These are phyloP conservation scores for Cladosporium sp. DNA, from an alignment of 2,329 filamentous ascomycete genomes.

Conservation along the genomic window DNA sequence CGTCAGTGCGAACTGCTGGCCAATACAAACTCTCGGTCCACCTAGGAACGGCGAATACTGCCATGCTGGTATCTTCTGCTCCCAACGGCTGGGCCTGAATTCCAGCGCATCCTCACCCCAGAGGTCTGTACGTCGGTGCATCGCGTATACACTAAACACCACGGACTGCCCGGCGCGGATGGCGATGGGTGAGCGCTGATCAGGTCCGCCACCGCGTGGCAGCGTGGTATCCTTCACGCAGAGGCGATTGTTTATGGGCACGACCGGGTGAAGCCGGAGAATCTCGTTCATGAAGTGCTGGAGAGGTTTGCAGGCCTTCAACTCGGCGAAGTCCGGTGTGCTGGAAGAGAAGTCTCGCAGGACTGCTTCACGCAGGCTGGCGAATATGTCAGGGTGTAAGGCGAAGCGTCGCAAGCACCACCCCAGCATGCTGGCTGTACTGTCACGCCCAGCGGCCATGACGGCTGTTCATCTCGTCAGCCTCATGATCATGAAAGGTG, in stretches of 20 bases:
- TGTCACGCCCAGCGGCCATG: slow-evolving; percentile 61
- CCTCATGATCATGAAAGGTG: background rate
- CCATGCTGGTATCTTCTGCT: slow-evolving; percentile 27
- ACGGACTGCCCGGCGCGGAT: slow-evolving; percentile 51
- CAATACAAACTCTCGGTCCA: slow-evolving; percentile 48
- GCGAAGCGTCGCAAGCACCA: slow-evolving; percentile 46
- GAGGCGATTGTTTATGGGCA: slow-evolving; percentile 56
- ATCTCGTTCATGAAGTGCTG: slow-evolving; percentile 67
- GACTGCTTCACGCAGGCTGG: slow-evolving; percentile 33
- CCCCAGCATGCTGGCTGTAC: slow-evolving; percentile 56
- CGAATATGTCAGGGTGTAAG: slow-evolving; percentile 34
- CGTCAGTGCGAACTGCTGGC: slow-evolving; percentile 50
- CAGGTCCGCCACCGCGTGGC: slow-evolving; percentile 53
- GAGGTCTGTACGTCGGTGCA: slow-evolving; percentile 53
- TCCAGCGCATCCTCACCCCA: slow-evolving; percentile 53
- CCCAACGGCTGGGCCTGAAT: slow-evolving; percentile 54
- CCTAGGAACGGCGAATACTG: slow-evolving; percentile 44
- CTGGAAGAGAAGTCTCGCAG: slow-evolving; percentile 32
- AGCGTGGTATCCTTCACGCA: slow-evolving; percentile 54
- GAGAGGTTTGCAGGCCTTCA: slow-evolving; percentile 36
- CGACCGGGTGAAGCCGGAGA: slow-evolving; percentile 57
- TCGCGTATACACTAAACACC: slow-evolving; percentile 48
- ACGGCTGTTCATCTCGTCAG: slow-evolving; percentile 38
- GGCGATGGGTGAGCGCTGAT: slow-evolving; percentile 53
- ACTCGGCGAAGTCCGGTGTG: slow-evolving; percentile 42